Evolutionary conservation across 192 early-diverging fungal genomes (phyloP).

Genomic region (Rhizoclosmatium globosum): DNA sequence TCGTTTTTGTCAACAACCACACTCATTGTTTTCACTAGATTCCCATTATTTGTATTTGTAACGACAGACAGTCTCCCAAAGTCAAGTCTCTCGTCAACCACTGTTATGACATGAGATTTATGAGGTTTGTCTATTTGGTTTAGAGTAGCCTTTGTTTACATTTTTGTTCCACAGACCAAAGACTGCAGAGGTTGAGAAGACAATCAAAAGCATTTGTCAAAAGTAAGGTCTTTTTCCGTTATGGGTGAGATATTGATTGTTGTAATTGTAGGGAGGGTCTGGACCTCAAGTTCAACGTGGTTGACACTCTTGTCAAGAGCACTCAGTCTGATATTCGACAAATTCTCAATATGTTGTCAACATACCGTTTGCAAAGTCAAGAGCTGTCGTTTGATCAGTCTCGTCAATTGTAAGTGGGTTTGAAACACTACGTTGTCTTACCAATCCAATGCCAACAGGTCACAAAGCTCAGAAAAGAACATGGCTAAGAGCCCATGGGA

Average conservation of each 20-base stretch:
- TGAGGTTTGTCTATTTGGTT: constrained; percentile 49
- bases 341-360: constrained; percentile 92
- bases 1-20: neutral
- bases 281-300: constrained; percentile 75
- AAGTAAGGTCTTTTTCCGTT: constrained; percentile 41
- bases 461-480: constrained; percentile 65
- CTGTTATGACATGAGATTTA: constrained; percentile 86
- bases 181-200: constrained; percentile 74
- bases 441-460: constrained; percentile 10
- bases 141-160: constrained; percentile 18
- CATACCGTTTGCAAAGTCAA: constrained; percentile 76
- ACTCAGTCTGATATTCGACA: constrained; percentile 96
- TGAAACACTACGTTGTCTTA: neutral
- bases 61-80: constrained; percentile 89
- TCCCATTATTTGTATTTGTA: constrained; percentile 99
- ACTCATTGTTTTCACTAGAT: constrained; percentile 56
- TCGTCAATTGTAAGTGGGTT: constrained; percentile 68
- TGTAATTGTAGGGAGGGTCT: constrained; percentile 71
- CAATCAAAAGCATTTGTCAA: constrained; percentile 79
- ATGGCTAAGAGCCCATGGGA: constrained; percentile 76
- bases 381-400: constrained; percentile 84
- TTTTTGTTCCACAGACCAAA: constrained; percentile 59
- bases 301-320: constrained; percentile 79
- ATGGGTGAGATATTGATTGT: neutral
- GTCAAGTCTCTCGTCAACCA: constrained; percentile 82